Percentiles rank a stretch among this genome's conserved stretches.
These are phyloP conservation scores for Echeveria elegans DNA, from an alignment of 164 flowering plant genomes.

Conservation along the genomic window DNA sequence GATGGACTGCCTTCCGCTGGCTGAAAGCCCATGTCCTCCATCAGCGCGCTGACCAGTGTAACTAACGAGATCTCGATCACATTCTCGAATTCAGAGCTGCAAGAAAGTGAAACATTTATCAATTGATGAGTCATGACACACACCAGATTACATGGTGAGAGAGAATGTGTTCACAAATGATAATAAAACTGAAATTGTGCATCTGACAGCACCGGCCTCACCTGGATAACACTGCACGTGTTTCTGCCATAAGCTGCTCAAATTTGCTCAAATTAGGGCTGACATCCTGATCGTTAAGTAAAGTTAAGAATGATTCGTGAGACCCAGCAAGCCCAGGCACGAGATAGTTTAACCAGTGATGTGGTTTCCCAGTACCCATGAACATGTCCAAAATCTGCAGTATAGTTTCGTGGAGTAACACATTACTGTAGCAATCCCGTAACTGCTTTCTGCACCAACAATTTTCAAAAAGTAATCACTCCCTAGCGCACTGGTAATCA, in stretches of 20 bases:
- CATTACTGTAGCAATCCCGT: slow-evolving; percentile 45
- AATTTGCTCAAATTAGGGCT: slow-evolving; percentile 37
- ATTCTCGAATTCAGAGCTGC: slow-evolving; percentile 60
- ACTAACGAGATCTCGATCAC: slow-evolving; percentile 53
- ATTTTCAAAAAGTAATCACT: not conserved
- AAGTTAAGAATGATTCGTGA: slow-evolving; percentile 17
- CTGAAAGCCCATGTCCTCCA: slow-evolving; percentile 41
- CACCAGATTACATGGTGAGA: not conserved
- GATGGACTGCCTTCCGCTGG: slow-evolving; percentile 22
- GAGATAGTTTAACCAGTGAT: slow-evolving; percentile 62
- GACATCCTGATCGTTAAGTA: slow-evolving; percentile 17
- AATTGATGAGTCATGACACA: too few relatives aligned
- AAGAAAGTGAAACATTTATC: slow-evolving; percentile 4
- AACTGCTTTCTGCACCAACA: slow-evolving; percentile 70
- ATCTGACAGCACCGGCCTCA: slow-evolving; percentile 15
- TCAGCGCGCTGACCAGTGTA: slow-evolving; percentile 34
- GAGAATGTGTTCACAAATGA: not conserved
- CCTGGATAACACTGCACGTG: slow-evolving; percentile 79
- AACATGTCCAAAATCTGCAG: slow-evolving; percentile 58
- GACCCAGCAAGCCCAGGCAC: slow-evolving; percentile 48
- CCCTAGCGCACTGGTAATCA: not conserved
- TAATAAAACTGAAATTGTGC: not conserved
- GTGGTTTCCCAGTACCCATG: slow-evolving; percentile 44
- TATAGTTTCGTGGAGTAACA: slow-evolving; percentile 51
- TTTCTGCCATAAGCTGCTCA: slow-evolving; percentile 68